Base-by-base conservation (phyloP, 768 basidiomycete species). In the Tricholoma sp. region DNA sequence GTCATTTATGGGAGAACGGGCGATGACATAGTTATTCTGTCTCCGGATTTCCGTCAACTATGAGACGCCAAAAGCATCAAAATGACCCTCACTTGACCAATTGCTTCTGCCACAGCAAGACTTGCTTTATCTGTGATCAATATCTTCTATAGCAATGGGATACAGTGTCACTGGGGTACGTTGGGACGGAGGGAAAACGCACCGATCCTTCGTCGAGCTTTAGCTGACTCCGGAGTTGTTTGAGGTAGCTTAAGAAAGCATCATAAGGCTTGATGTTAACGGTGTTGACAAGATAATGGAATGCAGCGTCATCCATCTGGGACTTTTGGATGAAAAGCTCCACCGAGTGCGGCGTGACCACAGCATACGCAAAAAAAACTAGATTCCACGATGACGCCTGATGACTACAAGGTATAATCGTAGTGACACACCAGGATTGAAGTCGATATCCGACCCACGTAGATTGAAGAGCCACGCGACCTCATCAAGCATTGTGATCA, bases 391-490 rank as follows among this genome's bases (percentile, higher is more conserved):
- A 6, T 34, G 37, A 55, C 18, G 58, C 45, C 20, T n/a, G 11
- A 51, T 20, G 37, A n/a, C 18, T 47, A 34, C 36, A 2, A 3
- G 32, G 2, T 28, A 31, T 5, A 29, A 41, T n/a, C 9, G 45
- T 58, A 15, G 24, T 12, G 7, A 56, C 71, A 15, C 52, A 77
- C 78, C 78, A 57, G 79, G 79, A 57, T 97, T 98, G 72, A 81
- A 98, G 33, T 86, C 85, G 64, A 98, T 95, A 67, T 98, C 96
- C 2, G 85, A 82, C 1, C 94, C 95, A 59, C 96, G 86, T 32
- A 99, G 76, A 69, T 98, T 95, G 74, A 93, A 91, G 37, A 94
- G 66, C 94, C 94, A 98, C 0, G 93, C 94, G 50, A 96, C 84
- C 68, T 98, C 96, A 68, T 98, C 96, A 18, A 98, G 81, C 79